Evolutionary conservation across 768 basidiomycete species (phyloP).

Genomic region (Mycena filopes): DNA sequence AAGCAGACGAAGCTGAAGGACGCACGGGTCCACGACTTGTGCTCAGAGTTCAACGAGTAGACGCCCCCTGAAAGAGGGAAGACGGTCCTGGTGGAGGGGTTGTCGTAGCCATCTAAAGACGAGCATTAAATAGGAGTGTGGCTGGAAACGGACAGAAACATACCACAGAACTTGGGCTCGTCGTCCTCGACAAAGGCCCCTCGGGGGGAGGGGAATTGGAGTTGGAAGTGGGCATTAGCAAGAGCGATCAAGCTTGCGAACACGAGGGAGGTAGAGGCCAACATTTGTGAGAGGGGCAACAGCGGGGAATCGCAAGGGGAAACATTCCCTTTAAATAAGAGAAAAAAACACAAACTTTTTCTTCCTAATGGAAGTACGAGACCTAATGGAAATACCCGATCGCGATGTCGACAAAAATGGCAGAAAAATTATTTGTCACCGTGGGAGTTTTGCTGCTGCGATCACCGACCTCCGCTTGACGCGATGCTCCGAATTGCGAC

Average conservation of each 20-base stretch:
- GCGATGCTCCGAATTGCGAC: constrained; percentile 27
- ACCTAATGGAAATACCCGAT: not conserved
- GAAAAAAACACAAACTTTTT: constrained; percentile 15
- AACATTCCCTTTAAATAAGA: constrained; percentile 6
- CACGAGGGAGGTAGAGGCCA: constrained; percentile 45
- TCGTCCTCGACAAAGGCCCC: constrained; percentile 71
- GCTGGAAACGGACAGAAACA: constrained; percentile 28
- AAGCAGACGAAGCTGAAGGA: constrained; percentile 22
- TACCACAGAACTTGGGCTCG: constrained; percentile 78
- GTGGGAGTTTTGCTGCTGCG: too few relatives aligned
- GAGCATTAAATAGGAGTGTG: constrained; percentile 6
- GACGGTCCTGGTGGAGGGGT: constrained; percentile 64
- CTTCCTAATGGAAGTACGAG: not conserved
- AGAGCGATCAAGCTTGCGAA: constrained; percentile 51
- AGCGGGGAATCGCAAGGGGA: constrained; percentile 2
- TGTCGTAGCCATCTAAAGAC: constrained; percentile 69
- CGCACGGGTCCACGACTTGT: constrained; percentile 69
- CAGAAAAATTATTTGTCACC: too few relatives aligned
- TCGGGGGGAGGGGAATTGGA: constrained; percentile 79
- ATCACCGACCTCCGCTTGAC: not conserved
- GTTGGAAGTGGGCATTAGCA: constrained; percentile 81
- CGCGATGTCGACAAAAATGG: not conserved
- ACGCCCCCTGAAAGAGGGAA: constrained; percentile 77
- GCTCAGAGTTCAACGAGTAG: constrained; percentile 73
- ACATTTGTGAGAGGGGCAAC: constrained; percentile 41